Conservation (phyloP, 108 stramenopile species). For the Pelagomonas calceolata region DNA sequence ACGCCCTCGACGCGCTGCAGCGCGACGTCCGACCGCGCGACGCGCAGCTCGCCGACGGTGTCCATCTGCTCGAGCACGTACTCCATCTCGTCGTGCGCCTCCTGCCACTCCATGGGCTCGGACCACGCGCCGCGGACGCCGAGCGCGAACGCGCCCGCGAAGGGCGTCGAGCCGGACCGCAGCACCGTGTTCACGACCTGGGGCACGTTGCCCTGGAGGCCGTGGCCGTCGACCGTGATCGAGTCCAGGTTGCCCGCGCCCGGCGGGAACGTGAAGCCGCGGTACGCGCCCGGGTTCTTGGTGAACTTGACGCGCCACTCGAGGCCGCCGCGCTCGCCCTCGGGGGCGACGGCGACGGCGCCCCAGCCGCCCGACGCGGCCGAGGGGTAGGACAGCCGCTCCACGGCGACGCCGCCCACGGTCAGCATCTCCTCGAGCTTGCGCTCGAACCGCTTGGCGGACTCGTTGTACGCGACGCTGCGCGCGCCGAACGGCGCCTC, state of each 20-base stretch:
- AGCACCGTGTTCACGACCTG: slow-evolving; percentile 18
- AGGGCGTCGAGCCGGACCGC: slow-evolving; percentile 21
- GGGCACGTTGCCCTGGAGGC: slow-evolving; percentile 40
- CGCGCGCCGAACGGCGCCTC: slow-evolving; percentile 21
- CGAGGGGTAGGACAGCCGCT: slow-evolving; percentile 49
- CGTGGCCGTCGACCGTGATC: slow-evolving; percentile 28
- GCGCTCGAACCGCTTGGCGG: slow-evolving; percentile 31
- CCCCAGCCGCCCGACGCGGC: slow-evolving; percentile 61
- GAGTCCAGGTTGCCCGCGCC: slow-evolving; percentile 61
- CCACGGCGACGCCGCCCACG: slow-evolving; percentile 48
- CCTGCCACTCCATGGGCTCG: slow-evolving; percentile 38
- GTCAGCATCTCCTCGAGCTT: slow-evolving; percentile 63
- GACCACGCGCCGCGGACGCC: slow-evolving; percentile 34
- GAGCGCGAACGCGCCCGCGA: slow-evolving; percentile 39
- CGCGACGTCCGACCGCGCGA: slow-evolving; percentile 28
- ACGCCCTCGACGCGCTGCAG: slow-evolving; percentile 33
- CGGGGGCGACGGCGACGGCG: slow-evolving; percentile 34
- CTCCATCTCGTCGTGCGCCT: slow-evolving; percentile 32
- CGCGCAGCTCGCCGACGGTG: slow-evolving; percentile 45
- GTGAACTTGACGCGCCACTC: slow-evolving; percentile 61
- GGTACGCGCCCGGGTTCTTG: slow-evolving; percentile 47
- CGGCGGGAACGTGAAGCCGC: slow-evolving; percentile 60
- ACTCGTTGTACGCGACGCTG: slow-evolving; percentile 48
- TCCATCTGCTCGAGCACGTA: slow-evolving; percentile 44
- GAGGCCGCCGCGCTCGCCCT: slow-evolving; percentile 50